These are phyloP conservation scores for Xylaria scruposa DNA, from an alignment of 495 filamentous ascomycete genomes.

Conservation along the genomic window DNA sequence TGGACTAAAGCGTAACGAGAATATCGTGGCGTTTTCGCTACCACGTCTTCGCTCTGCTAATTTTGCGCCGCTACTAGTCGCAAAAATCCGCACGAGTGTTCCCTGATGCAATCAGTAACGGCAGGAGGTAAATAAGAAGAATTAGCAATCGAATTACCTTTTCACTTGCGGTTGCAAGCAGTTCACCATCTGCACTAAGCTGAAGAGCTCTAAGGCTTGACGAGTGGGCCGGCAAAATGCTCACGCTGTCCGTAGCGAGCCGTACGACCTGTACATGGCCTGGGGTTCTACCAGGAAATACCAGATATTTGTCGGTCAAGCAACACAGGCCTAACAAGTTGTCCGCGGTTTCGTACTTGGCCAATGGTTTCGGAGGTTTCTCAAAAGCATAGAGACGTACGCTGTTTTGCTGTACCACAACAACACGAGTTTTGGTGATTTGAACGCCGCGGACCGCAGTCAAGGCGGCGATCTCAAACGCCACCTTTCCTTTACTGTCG, in stretches of 20 bases:
- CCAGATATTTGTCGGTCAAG: conserved; percentile 72
- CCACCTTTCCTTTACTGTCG: conserved; percentile 76
- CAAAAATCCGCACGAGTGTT: conserved; percentile 85
- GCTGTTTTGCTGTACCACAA: conserved; percentile 81
- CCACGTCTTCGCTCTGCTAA: conserved; percentile 86
- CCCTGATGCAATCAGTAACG: conserved; percentile 58
- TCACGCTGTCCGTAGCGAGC: conserved; percentile 80
- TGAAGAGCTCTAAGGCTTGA: conserved; percentile 79
- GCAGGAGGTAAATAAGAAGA: not conserved
- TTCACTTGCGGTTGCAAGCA: conserved; percentile 91
- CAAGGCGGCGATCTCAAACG: conserved; percentile 59
- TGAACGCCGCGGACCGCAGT: conserved; percentile 79
- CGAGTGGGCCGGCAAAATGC: conserved; percentile 91
- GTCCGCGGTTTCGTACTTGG: conserved; percentile 83
- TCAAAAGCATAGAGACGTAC: conserved; percentile 84
- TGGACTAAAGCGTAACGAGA: conserved; percentile 85
- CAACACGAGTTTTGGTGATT: conserved; percentile 77
- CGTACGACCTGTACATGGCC: conserved; percentile 95
- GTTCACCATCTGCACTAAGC: conserved; percentile 78
- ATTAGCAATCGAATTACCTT: conserved; percentile 56
- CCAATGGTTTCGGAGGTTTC: conserved; percentile 72
- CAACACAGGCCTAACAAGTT: conserved; percentile 85
- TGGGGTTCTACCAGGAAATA: conserved; percentile 81
- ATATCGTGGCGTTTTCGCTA: conserved; percentile 85
- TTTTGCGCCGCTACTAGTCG: conserved; percentile 76